Evolutionary conservation across 2,329 filamentous ascomycete species (phyloP).

Genomic region (Pestalotiopsis sp.): DNA sequence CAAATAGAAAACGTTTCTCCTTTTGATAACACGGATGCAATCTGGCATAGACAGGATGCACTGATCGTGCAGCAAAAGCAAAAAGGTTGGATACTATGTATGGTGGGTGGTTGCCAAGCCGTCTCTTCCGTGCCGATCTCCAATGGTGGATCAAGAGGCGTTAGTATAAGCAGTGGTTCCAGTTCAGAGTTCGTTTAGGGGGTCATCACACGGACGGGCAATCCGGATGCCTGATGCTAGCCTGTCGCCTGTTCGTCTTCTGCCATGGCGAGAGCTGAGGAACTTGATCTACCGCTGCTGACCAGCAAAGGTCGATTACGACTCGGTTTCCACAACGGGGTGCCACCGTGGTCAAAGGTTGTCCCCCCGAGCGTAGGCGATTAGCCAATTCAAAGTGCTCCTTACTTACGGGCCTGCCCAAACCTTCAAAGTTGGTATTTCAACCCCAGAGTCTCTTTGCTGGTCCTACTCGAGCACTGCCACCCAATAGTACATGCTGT

Average conservation of each 20-base stretch:
- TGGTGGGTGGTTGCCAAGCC: not conserved
- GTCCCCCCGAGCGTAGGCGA: not conserved
- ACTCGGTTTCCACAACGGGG: not conserved
- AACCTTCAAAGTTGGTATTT: not conserved
- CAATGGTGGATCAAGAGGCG: not conserved
- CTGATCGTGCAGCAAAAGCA: not conserved
- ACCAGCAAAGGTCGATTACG: not conserved
- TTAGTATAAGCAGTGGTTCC: not conserved
- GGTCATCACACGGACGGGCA: not conserved
- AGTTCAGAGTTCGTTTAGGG: not conserved
- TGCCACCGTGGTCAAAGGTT: not conserved
- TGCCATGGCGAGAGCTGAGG: not conserved
- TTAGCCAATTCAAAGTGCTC: not conserved
- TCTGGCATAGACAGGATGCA: too few relatives aligned
- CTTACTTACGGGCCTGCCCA: not conserved
- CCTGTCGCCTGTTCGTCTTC: not conserved
- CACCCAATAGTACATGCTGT: not conserved
- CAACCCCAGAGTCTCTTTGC: not conserved
- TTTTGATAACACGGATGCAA: too few relatives aligned
- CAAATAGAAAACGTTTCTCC: too few relatives aligned
- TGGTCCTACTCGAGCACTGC: not conserved
- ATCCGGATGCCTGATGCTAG: not conserved
- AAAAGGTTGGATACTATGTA: not conserved
- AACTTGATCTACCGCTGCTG: not conserved
- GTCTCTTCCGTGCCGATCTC: conserved; percentile 1